phyloP scores from a whole-genome alignment of 768 basidiomycete genomes.

The Termitomyces sp. region DNA sequence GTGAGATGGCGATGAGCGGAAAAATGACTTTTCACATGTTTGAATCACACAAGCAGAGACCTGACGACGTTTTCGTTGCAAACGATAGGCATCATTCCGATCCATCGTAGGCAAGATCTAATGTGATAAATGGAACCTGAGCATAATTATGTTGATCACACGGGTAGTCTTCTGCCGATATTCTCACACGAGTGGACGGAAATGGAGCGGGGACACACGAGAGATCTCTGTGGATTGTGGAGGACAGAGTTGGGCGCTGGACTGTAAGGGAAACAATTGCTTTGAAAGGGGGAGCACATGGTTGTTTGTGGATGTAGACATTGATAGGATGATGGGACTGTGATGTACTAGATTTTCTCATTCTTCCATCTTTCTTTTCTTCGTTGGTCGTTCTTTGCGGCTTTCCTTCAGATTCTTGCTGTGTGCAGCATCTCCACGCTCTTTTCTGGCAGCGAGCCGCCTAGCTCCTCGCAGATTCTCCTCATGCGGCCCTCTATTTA shows the following conservation, averaged over 20 bases:
- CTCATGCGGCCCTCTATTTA: slow-evolving; percentile 26
- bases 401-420: slow-evolving; percentile 1
- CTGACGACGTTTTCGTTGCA: neutral
- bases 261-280: no score
- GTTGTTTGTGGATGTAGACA: slow-evolving; percentile 3
- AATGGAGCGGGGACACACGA: no score
- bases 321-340: slow-evolving; percentile 5
- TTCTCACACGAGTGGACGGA: neutral
- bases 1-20: neutral
- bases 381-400: neutral
- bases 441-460: slow-evolving; percentile 12
- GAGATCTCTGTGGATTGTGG: no score
- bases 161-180: neutral
- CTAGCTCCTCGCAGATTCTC: slow-evolving; percentile 7
- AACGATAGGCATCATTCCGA: neutral
- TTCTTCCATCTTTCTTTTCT: slow-evolving; percentile 1
- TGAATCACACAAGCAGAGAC: neutral
- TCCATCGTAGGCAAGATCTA: no score
- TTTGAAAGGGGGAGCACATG: neutral
- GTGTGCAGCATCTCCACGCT: slow-evolving; percentile 10
- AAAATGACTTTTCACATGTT: neutral
- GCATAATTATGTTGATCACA: neutral
- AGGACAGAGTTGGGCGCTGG: no score
- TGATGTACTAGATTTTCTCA: slow-evolving; percentile 2
- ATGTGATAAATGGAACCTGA: neutral